Conservation (phyloP, 805 yeast species). For the Metschnikowia cerradonensis region DNA sequence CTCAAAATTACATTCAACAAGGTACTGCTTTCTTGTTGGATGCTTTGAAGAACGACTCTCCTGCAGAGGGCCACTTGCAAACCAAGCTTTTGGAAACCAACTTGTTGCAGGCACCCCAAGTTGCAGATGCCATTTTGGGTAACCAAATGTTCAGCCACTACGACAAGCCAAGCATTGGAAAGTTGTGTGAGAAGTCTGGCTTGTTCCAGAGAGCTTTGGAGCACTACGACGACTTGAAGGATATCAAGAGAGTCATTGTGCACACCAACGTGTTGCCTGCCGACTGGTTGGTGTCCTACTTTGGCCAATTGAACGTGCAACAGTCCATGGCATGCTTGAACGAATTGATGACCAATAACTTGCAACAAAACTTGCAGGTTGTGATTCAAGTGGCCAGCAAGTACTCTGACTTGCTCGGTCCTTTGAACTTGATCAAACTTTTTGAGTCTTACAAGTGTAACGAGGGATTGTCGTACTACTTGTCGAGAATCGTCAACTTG, state of each 20-base stretch:
- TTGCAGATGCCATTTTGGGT: constrained; percentile 97
- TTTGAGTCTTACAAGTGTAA: constrained; percentile 90
- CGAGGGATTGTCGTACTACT: constrained; percentile 92
- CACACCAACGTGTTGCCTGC: constrained; percentile 80
- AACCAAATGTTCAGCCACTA: constrained; percentile 93
- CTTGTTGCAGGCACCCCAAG: constrained; percentile 95
- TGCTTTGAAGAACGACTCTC: constrained; percentile 89
- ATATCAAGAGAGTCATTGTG: constrained; percentile 90
- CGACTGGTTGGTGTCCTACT: constrained; percentile 91
- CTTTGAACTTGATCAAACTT: constrained; percentile 76
- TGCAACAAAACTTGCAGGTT: constrained; percentile 85
- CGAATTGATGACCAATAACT: constrained; percentile 73
- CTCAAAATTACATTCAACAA: constrained; percentile 92
- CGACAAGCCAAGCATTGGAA: constrained; percentile 90
- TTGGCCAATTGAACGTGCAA: constrained; percentile 91
- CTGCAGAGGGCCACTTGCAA: constrained; percentile 93
- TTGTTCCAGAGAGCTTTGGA: constrained; percentile 93
- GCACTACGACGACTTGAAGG: constrained; percentile 90
- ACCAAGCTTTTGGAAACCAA: constrained; percentile 91
- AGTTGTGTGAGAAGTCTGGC: constrained; percentile 94
- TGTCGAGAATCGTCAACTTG: constrained; percentile 88
- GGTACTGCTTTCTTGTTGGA: constrained; percentile 96
- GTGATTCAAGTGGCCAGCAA: constrained; percentile 96
- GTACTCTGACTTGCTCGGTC: constrained; percentile 89
- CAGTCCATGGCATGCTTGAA: constrained; percentile 84